phyloP scores from a whole-genome alignment of 1,139 yeast species.

The Blastobotrys arbuscula region DNA sequence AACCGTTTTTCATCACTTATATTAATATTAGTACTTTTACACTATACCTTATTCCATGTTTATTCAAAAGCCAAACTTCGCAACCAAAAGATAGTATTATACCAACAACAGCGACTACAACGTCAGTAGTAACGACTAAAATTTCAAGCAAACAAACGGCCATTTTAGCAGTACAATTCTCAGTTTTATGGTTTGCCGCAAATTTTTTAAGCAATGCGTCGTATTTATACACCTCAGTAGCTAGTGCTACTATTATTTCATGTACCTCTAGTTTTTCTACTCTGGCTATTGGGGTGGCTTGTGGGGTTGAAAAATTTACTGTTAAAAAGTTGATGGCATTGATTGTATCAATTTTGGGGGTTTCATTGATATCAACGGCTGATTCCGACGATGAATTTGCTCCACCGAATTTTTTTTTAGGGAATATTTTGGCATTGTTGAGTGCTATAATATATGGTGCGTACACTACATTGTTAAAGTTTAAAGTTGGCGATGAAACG shows the following conservation, averaged over 20 bases:
- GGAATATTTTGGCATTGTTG: constrained; percentile 70
- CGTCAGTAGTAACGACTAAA: not conserved
- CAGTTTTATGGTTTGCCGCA: constrained; percentile 83
- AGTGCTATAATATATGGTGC: constrained; percentile 88
- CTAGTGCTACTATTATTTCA: constrained; percentile 85
- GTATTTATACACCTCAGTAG: constrained; percentile 81
- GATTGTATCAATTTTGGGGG: constrained; percentile 69
- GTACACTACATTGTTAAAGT: constrained; percentile 81
- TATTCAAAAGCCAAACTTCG: constrained; percentile 13
- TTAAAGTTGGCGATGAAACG: constrained; percentile 64
- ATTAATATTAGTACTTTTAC: constrained; percentile 81
- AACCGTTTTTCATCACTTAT: constrained; percentile 93
- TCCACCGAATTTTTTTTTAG: constrained; percentile 50
- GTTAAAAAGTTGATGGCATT: constrained; percentile 62
- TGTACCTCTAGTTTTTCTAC: constrained; percentile 94
- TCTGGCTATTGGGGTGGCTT: constrained; percentile 68
- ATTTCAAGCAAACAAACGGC: constrained; percentile 30
- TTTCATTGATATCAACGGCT: constrained; percentile 64
- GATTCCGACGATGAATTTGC: constrained; percentile 32
- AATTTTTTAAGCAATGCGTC: constrained; percentile 86
- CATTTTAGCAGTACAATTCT: constrained; percentile 68
- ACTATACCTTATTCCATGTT: constrained; percentile 62
- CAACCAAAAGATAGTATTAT: not conserved
- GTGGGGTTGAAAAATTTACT: constrained; percentile 65
- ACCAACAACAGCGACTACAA: constrained; percentile 23